A percentile compares a stretch with the other conserved stretches of the same genome.
Conservation (phyloP, 2,329 filamentous ascomycete species). For the Paecilomyces niveus region DNA sequence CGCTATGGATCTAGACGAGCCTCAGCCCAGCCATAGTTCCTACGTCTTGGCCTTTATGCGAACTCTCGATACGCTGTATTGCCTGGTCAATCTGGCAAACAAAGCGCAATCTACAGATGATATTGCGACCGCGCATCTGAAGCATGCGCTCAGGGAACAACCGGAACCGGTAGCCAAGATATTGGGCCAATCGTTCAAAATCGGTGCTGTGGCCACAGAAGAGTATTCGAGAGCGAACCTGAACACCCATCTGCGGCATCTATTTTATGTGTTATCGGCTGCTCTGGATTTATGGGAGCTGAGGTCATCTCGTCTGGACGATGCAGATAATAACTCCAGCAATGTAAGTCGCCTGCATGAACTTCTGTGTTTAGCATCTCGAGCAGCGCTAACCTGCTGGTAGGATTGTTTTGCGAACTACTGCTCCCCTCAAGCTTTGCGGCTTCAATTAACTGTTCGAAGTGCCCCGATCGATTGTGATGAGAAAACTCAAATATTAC, state of each 20-base stretch:
- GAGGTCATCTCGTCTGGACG: slow-evolving; percentile 26
- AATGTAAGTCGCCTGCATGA: slow-evolving; percentile 18
- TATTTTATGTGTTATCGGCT: slow-evolving; percentile 27
- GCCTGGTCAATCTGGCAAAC: slow-evolving; percentile 20
- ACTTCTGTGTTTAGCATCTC: slow-evolving; percentile 1
- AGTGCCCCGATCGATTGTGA: slow-evolving; percentile 21
- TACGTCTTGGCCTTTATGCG: slow-evolving; percentile 28
- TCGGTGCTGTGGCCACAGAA: slow-evolving; percentile 23
- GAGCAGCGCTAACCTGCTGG: slow-evolving; percentile 6
- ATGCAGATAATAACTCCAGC: slow-evolving; percentile 24
- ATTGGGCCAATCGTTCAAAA: slow-evolving; percentile 27
- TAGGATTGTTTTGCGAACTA: slow-evolving; percentile 23
- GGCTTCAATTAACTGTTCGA: slow-evolving; percentile 22
- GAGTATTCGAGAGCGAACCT: slow-evolving; percentile 21
- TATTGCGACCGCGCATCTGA: slow-evolving; percentile 31
- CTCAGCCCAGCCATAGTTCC: slow-evolving; percentile 20
- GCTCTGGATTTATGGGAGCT: slow-evolving; percentile 31
- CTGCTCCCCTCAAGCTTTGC: slow-evolving; percentile 28
- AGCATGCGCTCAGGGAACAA: slow-evolving; percentile 31
- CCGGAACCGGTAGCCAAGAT: slow-evolving; percentile 26
- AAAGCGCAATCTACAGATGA: slow-evolving; percentile 19
- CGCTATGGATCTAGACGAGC: slow-evolving; percentile 23
- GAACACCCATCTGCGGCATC: slow-evolving; percentile 25
- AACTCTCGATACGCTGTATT: slow-evolving; percentile 27
- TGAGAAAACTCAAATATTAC: slow-evolving; percentile 23